Evolutionary conservation across 176 grass and related monocot species (phyloP), one percentile per base, ranked within the genome.

Genomic region (Dactylis glomerata): DNA sequence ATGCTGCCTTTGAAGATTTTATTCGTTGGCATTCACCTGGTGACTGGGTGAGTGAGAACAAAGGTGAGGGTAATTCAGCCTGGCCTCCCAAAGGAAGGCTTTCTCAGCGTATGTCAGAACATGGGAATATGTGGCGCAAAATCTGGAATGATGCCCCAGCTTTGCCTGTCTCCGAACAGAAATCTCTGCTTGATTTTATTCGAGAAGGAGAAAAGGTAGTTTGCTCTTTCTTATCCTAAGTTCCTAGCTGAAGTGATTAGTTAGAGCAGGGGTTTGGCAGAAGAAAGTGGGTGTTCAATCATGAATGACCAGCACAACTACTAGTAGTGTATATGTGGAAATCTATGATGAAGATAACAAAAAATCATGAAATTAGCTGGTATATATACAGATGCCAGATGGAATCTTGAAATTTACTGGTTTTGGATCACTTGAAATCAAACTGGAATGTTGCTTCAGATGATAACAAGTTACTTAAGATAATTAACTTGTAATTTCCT

Each of bases 11-110:
- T 89, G 96, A 99, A 88, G 96, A 99, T 92, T 99, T 99, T 83
- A 99, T 99, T 87, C 78, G 91, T 74, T 94, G 96, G 96, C 93
- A 96, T 93, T 99, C 96, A 50, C 93, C 96, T 84, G 93, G 93
- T 85, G 96, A 99, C 75, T 99, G 91, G 96, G 89, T 94, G 78
- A 70, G 76, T n/a, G 83, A 91, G 77, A 85, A 86, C 54, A 83
- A 46, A 80, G 31, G 64, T 87, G 86, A 84, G 77, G 84, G 42
- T 42, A 73, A 66, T 87, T 89, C 78, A 74, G 64, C 84, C 30
- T 99, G 93, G 91, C 96, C 93, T 38, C 96, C 96, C 37, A 91
- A 86, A 80, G 91, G 96, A 69, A 94, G 81, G 58, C 91, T 99
- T 87, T 99, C 96, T 49, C 85, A 92, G 81, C 90, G 93, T 49